phyloP scores from a whole-genome alignment of 345 rosid species.

The Boechera retrofracta region DNA sequence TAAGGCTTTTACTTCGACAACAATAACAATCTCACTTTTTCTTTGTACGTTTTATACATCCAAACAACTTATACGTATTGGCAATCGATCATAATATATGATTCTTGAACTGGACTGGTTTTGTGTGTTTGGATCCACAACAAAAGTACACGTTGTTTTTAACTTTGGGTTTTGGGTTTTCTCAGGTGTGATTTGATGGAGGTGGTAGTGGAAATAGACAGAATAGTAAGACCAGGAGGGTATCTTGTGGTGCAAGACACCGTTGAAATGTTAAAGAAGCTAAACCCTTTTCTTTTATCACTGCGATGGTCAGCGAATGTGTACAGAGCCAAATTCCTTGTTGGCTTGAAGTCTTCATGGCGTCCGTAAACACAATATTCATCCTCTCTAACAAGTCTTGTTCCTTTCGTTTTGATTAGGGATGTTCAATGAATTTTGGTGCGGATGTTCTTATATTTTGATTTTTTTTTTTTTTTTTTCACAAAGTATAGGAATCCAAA shows the following conservation, averaged over 20 bases:
- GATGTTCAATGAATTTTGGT: neutral
- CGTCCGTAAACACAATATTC: conserved; percentile 51
- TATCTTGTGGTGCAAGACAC: conserved; percentile 76
- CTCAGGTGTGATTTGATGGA: conserved; percentile 68
- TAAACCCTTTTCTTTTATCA: conserved; percentile 63
- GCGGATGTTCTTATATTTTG: neutral
- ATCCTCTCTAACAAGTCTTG: neutral
- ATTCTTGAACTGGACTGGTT: neutral
- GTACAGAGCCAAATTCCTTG: conserved; percentile 65
- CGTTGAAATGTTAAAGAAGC: conserved; percentile 58
- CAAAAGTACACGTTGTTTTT: neutral
- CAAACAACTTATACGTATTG: too few relatives aligned
- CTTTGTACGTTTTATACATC: too few relatives aligned
- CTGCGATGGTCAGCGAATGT: conserved; percentile 72
- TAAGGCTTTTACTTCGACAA: too few relatives aligned
- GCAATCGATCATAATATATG: too few relatives aligned
- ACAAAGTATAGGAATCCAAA: conserved; percentile 19
- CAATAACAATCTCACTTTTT: too few relatives aligned
- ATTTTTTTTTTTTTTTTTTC: neutral
- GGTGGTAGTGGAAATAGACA: conserved; percentile 76
- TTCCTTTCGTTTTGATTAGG: neutral
- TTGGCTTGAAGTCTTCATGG: conserved; percentile 79
- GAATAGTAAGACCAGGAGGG: conserved; percentile 84
- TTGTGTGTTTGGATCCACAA: neutral
- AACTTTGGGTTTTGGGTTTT: neutral